Evolutionary conservation across 2,329 filamentous ascomycete species (phyloP).

Genomic region (Fusarium floridanum): DNA sequence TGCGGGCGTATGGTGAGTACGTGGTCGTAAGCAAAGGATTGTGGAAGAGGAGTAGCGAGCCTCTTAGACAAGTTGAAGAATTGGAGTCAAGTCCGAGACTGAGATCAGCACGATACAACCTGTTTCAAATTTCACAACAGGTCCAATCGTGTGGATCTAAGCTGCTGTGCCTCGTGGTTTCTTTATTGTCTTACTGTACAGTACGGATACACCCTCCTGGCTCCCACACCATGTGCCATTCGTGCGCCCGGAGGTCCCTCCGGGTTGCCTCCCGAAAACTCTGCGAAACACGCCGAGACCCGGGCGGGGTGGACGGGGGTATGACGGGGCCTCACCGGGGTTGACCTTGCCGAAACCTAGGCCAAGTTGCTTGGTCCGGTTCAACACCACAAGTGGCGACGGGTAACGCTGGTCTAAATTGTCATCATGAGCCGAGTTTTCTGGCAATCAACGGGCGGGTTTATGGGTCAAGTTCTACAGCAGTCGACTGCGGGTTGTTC

Average conservation of each 20-base stretch:
- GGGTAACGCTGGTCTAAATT: slow-evolving; percentile 32
- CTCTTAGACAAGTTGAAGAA: background rate
- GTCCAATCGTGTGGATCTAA: background rate
- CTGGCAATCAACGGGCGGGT: slow-evolving; percentile 4
- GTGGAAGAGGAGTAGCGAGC: background rate
- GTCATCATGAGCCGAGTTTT: slow-evolving; percentile 29
- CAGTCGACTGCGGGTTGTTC: slow-evolving; percentile 19
- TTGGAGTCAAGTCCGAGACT: background rate
- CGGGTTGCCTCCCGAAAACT: slow-evolving; percentile 24
- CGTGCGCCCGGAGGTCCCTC: slow-evolving; percentile 18
- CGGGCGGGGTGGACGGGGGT: slow-evolving; percentile 30
- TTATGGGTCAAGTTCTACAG: slow-evolving; percentile 25
- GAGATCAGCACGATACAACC: background rate
- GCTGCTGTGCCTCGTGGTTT: background rate
- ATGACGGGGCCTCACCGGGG: slow-evolving; percentile 31
- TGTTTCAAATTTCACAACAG: background rate
- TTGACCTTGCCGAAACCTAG: slow-evolving; percentile 25
- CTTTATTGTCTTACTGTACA: background rate
- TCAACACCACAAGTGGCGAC: slow-evolving; percentile 41
- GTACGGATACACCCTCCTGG: background rate
- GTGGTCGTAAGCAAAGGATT: background rate
- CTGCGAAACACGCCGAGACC: slow-evolving; percentile 34
- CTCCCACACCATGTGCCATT: background rate
- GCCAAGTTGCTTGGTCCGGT: slow-evolving; percentile 12
- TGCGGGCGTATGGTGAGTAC: background rate